Evolutionary conservation across 75 land plant species (phyloP), one percentile per base, ranked within the genome.

Genomic region (Selaginella moellendorffii): DNA sequence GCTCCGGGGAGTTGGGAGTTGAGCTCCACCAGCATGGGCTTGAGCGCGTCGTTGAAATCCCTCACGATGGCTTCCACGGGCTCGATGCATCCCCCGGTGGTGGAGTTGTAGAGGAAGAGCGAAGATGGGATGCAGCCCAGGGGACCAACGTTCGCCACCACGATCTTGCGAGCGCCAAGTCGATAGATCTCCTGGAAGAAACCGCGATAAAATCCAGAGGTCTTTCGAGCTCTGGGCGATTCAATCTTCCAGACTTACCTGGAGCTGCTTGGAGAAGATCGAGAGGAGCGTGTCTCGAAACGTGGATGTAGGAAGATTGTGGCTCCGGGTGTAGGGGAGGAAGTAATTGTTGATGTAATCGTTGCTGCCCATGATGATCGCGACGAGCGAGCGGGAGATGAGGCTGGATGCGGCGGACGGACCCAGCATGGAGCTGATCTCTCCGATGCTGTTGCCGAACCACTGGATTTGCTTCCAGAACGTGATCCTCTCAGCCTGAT

Each of bases 311-410:
- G 85, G 75, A 63, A 76, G 84, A 24, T 62, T 67, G 10, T 36
- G 21, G 22, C 79, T 29, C 64, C 77, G 78, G 0, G 73, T 24
- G 14, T 83, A 79, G 75, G 86, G 70, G 69, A 87, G 73, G 65
- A 87, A 82, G 64, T 87, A 90, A 77, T 87, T 90, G 78, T 87
- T 87, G 53, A 90, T 77, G 65, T 82, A 90, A 30, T 87, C 97
- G 54, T 90, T 90, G 77, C 82, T 84, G 2, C 97, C 97, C 25
- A 90, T 36, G 25, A 81, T 83, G 1, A 79, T 67, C 21, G 83
- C 61, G 54, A 74, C 84, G 19, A 91, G 68, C 29, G 88, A 84
- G 30, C 76, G 69, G 74, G 76, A 68, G 1, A 83, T 69, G 59
- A 84, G 68, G 22, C 73, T 46, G 0, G 76, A 75, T 0, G 79